Evolutionary conservation across 176 grass and related monocot species (phyloP), one percentile per base, ranked within the genome.

Genomic region (Secale cereale): DNA sequence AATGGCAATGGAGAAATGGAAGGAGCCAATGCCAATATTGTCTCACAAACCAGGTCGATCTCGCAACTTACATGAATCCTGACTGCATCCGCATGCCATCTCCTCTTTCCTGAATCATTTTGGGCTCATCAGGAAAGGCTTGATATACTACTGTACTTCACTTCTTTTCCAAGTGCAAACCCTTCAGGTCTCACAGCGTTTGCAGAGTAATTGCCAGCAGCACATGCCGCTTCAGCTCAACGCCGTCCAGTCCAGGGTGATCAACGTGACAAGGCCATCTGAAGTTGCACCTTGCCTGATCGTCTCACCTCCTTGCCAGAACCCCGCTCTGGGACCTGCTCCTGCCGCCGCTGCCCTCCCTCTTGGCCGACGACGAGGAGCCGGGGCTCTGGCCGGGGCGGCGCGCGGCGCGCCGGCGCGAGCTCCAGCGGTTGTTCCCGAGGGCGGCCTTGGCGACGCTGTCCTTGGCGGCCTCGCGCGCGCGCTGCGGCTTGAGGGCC

Each of bases 391-490:
- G 89, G 37, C 48, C 76, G 5, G 66, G 52, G 25, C 91, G 74
- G 32, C 91, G 79, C 5, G 86, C 5, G 48, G 48, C 1, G 43
- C 87, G 89, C 90, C 90, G 76, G 29, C 94, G 76, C 25, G 90
- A 82, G 81, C 57, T 80, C 80, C 87, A 87, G 0, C 77, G 50
- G 36, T n/a, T 52, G 79, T 88, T 88, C 20, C 94, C 94, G 52
- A 99, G 87, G 17, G 94, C 97, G 9, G 94, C 97, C 88, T 86
- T 94, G 12, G 90, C 92, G 31, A 99, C 92, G 46, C 90, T 87
- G 87, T 97, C 94, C 19, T 85, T 88, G 14, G 76, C 87, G 75
- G 56, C 90, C 77, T 97, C 94, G 16, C 92, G 26, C 1, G 86
- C 94, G 81, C 88, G 87, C 78, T 85, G 91, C 76, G 93, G 84